A percentile compares a stretch with the other conserved stretches of the same genome.
Conservation (phyloP, 345 rosid species). For the Heritiera fomes region DNA sequence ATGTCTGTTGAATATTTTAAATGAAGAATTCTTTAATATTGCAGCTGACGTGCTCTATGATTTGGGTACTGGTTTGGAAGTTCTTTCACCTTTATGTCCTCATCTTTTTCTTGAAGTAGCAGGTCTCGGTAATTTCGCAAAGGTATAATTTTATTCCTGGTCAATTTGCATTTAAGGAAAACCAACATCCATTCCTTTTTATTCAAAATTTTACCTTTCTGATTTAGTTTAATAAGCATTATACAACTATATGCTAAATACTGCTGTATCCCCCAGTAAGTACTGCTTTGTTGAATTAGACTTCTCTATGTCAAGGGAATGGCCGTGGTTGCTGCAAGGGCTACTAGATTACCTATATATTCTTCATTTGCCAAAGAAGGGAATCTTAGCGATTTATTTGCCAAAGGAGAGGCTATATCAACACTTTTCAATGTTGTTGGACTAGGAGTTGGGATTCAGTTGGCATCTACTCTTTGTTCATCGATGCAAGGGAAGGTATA, state of each 20-base stretch:
- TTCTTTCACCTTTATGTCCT: slow-evolving; percentile 86
- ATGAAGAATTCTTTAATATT: slow-evolving; percentile 17
- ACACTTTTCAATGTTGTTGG: slow-evolving; percentile 89
- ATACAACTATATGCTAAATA: no score
- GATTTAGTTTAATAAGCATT: not conserved
- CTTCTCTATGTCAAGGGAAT: slow-evolving; percentile 58
- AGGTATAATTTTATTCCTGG: slow-evolving; percentile 41
- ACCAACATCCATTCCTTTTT: not conserved
- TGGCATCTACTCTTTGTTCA: slow-evolving; percentile 90
- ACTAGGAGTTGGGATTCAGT: slow-evolving; percentile 74
- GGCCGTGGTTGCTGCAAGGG: slow-evolving; percentile 97
- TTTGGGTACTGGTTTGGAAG: slow-evolving; percentile 89
- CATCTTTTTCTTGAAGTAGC: slow-evolving; percentile 93
- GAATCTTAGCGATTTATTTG: slow-evolving; percentile 92
- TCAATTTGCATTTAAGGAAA: not conserved
- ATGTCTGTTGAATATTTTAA: slow-evolving; percentile 15
- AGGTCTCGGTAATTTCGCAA: slow-evolving; percentile 93
- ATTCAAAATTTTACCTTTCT: not conserved
- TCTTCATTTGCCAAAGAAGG: slow-evolving; percentile 98
- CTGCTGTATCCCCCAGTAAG: not conserved
- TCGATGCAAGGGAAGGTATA: slow-evolving; percentile 88
- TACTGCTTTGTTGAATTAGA: slow-evolving; percentile 12
- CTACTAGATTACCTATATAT: slow-evolving; percentile 84
- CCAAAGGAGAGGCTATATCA: slow-evolving; percentile 98
- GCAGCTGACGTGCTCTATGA: slow-evolving; percentile 96